phyloP scores from a whole-genome alignment of 768 basidiomycete genomes.

The Russula dissimulans region DNA sequence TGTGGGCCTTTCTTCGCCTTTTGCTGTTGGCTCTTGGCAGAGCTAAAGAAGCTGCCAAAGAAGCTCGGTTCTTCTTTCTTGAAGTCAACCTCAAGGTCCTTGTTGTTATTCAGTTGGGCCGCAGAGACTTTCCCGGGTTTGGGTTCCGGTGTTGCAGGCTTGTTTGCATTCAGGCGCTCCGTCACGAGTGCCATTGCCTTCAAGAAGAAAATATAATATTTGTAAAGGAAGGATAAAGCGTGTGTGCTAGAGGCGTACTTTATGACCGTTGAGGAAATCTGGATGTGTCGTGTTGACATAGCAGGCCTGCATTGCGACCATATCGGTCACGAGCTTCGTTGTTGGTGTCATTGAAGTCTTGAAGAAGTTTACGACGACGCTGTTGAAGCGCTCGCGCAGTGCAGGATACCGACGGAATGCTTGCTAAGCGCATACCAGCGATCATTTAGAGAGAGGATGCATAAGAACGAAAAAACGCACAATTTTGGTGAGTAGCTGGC shows the following conservation, averaged over 20 bases:
- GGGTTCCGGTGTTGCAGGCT: conserved; percentile 63
- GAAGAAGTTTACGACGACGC: conserved; percentile 95
- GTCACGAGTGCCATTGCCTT: conserved; percentile 84
- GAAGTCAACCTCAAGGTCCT: conserved; percentile 84
- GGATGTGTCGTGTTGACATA: conserved; percentile 99
- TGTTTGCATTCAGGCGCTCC: conserved; percentile 74
- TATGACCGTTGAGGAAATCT: conserved; percentile 96
- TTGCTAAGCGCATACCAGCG: conserved; percentile 44
- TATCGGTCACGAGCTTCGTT: conserved; percentile 85
- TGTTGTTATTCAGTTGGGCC: conserved; percentile 77
- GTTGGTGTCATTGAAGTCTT: conserved; percentile 91
- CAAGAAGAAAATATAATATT: neutral
- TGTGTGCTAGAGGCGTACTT: conserved; percentile 31
- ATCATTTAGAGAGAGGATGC: neutral
- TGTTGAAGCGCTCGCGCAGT: conserved; percentile 92
- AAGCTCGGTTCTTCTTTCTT: conserved; percentile 89
- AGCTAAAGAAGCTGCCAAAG: conserved; percentile 92
- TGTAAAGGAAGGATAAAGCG: neutral
- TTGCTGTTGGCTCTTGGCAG: conserved; percentile 41
- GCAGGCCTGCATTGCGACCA: conserved; percentile 98
- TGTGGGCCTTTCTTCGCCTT: conserved; percentile 49
- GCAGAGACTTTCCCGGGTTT: conserved; percentile 58
- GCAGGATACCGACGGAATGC: conserved; percentile 94
- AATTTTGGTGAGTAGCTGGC: conserved; percentile 83
- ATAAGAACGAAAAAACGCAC: conserved; percentile 36